Base-by-base conservation (phyloP, 176 grass and related monocot genomes). In the Elaeis guineensis region DNA sequence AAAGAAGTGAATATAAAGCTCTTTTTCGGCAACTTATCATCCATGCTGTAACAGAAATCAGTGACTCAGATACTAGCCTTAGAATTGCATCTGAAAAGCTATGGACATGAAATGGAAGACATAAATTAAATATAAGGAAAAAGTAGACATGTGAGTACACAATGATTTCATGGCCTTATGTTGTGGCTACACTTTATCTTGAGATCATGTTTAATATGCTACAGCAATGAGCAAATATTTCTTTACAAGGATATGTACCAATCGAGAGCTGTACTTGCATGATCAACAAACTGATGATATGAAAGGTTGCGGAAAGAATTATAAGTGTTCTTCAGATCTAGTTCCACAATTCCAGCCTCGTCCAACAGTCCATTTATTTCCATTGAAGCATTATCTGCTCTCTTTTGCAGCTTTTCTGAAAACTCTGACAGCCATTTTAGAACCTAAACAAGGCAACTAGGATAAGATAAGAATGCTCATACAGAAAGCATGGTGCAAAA, bases 261-360 rank as follows among this genome's bases (percentile, higher is more conserved):
- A 79, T 69, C 49, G 50, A 52, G 57, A 87, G 26, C n/a, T 78
- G 67, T 66, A 93, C 89, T 93, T 93, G 89, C 83, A 93, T 87
- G 80, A 61, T 93, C 77, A 78, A 78, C 81, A 19, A 72, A 77
- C 25, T 69, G 64, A 67, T 80, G 58, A 49, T 57, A 54, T 17
- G 69, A 77, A 14, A 93, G 63, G 54, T 73, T 72, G 49, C 75
- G 63, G 17, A 87, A 83, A 11, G 73, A 75, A 57, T 65, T 50
- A 12, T 78, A 16, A 0, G 89, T 64, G 35, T 79, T 81, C 74
- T 87, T 87, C 89, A 93, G 68, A 55, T 87, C 83, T 28, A 93
- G 57, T 66, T 93, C 80, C 15, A 87, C 80, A 6, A 61, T 29
- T 4, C 57, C 66, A 21, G 77, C 56, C 58, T 87, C 69, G 17